These are phyloP conservation scores for Closterium sp. DNA, from an alignment of 139 green algal species.

Conservation along the genomic window DNA sequence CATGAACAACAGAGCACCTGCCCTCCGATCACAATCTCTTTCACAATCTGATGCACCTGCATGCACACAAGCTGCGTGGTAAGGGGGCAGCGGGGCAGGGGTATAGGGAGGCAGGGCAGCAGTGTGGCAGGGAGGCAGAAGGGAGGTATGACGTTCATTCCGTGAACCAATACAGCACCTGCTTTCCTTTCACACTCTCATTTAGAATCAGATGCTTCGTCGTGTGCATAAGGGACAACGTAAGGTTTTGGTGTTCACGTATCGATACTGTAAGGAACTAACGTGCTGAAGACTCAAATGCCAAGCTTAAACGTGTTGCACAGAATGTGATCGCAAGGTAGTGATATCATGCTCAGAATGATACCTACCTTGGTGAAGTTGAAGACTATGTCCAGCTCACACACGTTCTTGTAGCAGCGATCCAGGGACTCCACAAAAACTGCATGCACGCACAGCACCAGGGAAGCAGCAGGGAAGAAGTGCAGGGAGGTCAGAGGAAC, in stretches of 20 bases:
- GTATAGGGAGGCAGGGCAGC: background rate
- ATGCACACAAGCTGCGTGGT: background rate
- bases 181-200: too few species aligned
- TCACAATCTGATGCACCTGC: constrained; percentile 44
- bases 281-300: too few species aligned
- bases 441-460: background rate
- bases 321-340: too few species aligned
- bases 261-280: too few species aligned
- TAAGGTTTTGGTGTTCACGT: too few species aligned
- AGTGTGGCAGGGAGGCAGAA: background rate
- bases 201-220: too few species aligned
- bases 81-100: background rate
- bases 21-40: constrained; percentile 57
- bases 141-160: background rate
- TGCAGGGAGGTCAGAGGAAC: too few species aligned
- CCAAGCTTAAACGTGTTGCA: too few species aligned
- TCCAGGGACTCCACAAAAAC: constrained; percentile 81
- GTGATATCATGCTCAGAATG: too few species aligned
- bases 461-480: too few species aligned
- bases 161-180: too few species aligned
- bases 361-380: constrained; percentile 58
- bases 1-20: constrained; percentile 48
- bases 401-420: background rate
- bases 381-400: constrained; percentile 84
- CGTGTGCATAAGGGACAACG: too few species aligned